phyloP scores from a whole-genome alignment of 1,139 yeast genomes.

The Saccharomyces hybrid region DNA sequence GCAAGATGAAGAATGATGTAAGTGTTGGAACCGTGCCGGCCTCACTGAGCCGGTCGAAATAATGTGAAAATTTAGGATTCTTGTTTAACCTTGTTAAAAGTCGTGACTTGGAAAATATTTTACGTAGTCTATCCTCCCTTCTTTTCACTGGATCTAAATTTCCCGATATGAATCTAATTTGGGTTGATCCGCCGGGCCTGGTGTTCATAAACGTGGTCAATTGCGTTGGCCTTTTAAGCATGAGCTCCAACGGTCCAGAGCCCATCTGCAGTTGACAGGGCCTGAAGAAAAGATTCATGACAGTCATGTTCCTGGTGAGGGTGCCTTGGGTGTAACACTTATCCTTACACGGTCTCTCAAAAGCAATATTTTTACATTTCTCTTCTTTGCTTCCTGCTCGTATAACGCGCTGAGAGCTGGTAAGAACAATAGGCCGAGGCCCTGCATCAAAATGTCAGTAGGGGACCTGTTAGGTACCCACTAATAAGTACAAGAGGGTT shows the following conservation, averaged over 20 bases:
- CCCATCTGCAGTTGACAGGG: background rate
- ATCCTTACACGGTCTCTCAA: background rate
- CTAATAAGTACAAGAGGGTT: background rate
- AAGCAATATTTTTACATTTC: background rate
- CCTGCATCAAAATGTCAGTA: background rate
- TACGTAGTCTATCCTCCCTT: constrained; percentile 18
- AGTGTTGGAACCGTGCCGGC: constrained; percentile 62
- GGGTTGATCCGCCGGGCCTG: background rate
- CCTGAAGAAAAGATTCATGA: background rate
- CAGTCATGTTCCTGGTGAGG: background rate
- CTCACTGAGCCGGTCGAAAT: constrained; percentile 22
- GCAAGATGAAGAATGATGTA: constrained; percentile 71
- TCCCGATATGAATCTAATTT: background rate
- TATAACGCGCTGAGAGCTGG: background rate
- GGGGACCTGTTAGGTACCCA: no score
- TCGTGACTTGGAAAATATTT: constrained; percentile 20
- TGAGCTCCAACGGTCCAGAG: background rate
- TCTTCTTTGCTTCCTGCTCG: background rate
- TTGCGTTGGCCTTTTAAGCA: background rate
- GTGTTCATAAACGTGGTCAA: background rate
- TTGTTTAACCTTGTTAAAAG: constrained; percentile 19
- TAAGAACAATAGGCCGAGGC: background rate
- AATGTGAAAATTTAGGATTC: constrained; percentile 20
- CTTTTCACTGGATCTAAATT: background rate
- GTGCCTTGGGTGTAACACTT: background rate